phyloP scores from a whole-genome alignment of 1,284 basidiomycete species.

The Irpex sp. region DNA sequence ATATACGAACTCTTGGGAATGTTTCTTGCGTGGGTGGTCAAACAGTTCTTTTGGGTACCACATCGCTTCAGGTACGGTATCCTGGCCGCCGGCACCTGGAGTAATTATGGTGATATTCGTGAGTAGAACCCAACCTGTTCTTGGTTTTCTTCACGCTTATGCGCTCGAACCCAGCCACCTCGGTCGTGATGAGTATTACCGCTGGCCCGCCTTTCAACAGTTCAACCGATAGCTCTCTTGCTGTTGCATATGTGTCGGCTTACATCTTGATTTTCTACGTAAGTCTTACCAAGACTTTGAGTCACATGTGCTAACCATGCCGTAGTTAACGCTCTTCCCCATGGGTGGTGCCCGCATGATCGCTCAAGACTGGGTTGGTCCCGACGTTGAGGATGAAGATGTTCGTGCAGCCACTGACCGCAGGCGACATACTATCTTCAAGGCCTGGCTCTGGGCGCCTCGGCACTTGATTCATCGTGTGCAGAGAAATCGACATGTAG shows the following conservation, averaged over 20 bases:
- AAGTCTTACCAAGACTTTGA: conserved; percentile 14
- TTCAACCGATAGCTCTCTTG: conserved; percentile 47
- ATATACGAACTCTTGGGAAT: conserved; percentile 54
- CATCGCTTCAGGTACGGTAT: conserved; percentile 71
- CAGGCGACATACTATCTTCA: conserved; percentile 17
- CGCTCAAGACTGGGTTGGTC: conserved; percentile 58
- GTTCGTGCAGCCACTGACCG: conserved; percentile 37
- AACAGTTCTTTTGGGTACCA: conserved; percentile 75
- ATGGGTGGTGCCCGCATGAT: conserved; percentile 50
- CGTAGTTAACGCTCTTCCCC: conserved; percentile 61
- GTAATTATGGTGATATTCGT: conserved; percentile 69
- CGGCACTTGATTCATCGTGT: not conserved
- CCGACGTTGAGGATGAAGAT: conserved; percentile 55
- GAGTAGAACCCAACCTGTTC: conserved; percentile 27
- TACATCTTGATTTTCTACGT: conserved; percentile 44
- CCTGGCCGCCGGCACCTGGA: conserved; percentile 61
- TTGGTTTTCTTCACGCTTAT: not conserved
- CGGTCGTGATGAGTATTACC: conserved; percentile 56
- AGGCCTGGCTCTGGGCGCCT: not conserved
- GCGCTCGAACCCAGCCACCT: conserved; percentile 44
- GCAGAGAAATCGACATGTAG: not conserved
- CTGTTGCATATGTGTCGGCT: conserved; percentile 58
- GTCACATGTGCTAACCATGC: conserved; percentile 2
- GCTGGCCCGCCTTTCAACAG: conserved; percentile 51
- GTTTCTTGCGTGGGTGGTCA: conserved; percentile 51